Conservation (phyloP, 176 grass and related monocot species). For the Zoysia pacifica region DNA sequence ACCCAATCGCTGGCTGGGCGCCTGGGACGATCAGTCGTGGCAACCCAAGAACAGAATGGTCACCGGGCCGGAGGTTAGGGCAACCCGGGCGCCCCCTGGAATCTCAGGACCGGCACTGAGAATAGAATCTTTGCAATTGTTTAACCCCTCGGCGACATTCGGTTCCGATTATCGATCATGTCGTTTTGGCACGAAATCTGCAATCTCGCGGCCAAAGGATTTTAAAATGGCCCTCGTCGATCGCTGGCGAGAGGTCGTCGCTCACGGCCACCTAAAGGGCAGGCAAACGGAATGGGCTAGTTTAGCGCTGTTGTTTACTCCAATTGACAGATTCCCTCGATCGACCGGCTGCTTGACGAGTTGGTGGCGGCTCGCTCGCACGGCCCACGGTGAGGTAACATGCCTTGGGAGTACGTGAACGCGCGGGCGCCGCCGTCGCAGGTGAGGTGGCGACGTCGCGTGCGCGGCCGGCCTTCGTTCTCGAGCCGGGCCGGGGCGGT, state of each 20-base stretch:
- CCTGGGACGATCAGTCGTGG: neutral
- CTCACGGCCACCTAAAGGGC: no score
- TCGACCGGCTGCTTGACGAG: neutral
- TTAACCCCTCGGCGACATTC: slow-evolving; percentile 26
- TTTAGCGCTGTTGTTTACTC: no score
- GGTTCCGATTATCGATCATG: slow-evolving; percentile 30
- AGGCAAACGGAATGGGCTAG: no score
- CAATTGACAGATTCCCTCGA: slow-evolving; percentile 26
- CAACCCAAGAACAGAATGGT: slow-evolving; percentile 38
- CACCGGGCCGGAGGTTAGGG: no score
- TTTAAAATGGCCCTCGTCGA: neutral
- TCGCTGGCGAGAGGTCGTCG: slow-evolving; percentile 1
- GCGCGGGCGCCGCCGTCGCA: neutral
- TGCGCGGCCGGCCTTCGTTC: slow-evolving; percentile 22
- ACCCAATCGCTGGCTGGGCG: neutral
- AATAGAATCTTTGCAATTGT: slow-evolving; percentile 35
- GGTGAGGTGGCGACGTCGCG: slow-evolving; percentile 40
- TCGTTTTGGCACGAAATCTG: slow-evolving; percentile 42
- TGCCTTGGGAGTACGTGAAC: slow-evolving; percentile 8
- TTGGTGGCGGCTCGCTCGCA: neutral
- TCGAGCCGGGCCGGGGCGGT: neutral
- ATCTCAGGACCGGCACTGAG: no score
- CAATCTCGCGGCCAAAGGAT: slow-evolving; percentile 10
- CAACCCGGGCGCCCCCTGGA: no score
- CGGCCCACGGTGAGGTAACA: slow-evolving; percentile 25